Percentiles rank a stretch among this genome's conserved stretches.
phyloP scores from a whole-genome alignment of 768 basidiomycete species.

The Suillus plorans region DNA sequence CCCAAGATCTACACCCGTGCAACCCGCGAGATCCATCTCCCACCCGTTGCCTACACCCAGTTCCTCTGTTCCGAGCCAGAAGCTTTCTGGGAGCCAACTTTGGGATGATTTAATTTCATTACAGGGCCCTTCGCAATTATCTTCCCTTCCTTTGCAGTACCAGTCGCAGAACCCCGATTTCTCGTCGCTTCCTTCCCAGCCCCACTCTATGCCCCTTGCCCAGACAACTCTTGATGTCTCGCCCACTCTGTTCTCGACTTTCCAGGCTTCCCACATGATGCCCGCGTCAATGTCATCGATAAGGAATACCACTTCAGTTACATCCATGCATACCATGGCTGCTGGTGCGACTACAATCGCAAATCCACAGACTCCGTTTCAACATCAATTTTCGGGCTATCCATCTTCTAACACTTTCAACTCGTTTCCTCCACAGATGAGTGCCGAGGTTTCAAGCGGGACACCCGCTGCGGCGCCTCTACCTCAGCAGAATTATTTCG shows the following conservation, averaged over 20 bases:
- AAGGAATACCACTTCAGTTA: conserved; percentile 4
- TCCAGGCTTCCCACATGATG: conserved; percentile 10
- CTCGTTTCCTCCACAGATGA: not conserved
- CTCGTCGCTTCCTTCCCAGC: conserved; percentile 15
- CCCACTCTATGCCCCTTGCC: conserved; percentile 14
- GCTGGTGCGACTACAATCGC: conserved; percentile 16
- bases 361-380: conserved; percentile 28
- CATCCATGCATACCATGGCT: conserved; percentile 21
- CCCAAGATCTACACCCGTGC: not conserved
- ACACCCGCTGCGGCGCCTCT: not conserved
- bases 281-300: conserved; percentile 7
- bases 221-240: conserved; percentile 3
- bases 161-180: conserved; percentile 9
- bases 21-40: conserved; percentile 30
- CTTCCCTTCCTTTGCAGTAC: conserved; percentile 50
- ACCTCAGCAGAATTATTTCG: not conserved
- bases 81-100: conserved; percentile 36
- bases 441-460: not conserved
- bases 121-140: conserved; percentile 36
- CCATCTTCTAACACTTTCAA: conserved; percentile 12
- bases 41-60: conserved; percentile 32
- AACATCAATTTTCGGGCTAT: conserved; percentile 17
- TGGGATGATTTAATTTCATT: conserved; percentile 60
- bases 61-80: conserved; percentile 15
- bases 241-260: conserved; percentile 22